These are phyloP conservation scores for Viola odorata DNA, from an alignment of 345 rosid genomes.

Conservation along the genomic window DNA sequence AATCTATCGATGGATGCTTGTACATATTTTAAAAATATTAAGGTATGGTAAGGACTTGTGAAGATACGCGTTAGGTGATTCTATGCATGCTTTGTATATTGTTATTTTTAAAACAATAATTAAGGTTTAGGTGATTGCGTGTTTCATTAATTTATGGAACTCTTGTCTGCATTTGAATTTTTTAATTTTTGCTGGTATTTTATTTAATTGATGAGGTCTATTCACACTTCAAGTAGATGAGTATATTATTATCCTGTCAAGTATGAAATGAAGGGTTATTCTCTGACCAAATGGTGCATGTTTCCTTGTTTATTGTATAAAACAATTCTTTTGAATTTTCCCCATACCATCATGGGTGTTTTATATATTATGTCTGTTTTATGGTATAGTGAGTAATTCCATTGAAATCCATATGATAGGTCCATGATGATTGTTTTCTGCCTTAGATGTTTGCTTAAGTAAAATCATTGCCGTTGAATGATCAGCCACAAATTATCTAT, in stretches of 20 bases:
- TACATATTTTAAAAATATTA: background rate
- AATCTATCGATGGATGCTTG: constrained; percentile 9
- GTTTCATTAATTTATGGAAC: constrained; percentile 35
- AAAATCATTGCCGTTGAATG: constrained; percentile 13
- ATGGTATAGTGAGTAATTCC: background rate
- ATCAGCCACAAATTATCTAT: constrained; percentile 18
- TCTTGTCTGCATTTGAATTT: constrained; percentile 23
- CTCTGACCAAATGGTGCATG: constrained; percentile 37
- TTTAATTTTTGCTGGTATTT: too few relatives aligned
- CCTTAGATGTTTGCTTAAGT: constrained; percentile 18
- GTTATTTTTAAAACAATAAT: constrained; percentile 5
- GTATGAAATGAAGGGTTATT: constrained; percentile 28
- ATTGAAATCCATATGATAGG: constrained; percentile 5
- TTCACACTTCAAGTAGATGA: constrained; percentile 5
- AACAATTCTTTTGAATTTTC: constrained; percentile 10
- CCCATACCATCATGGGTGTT: constrained; percentile 13
- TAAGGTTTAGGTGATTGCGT: constrained; percentile 17
- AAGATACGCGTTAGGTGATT: constrained; percentile 6
- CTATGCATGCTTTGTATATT: constrained; percentile 7
- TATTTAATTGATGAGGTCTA: too few relatives aligned
- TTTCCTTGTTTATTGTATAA: constrained; percentile 23
- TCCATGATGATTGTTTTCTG: constrained; percentile 11
- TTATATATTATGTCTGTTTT: constrained; percentile 9
- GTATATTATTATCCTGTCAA: constrained; percentile 17
- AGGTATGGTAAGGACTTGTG: background rate